These are phyloP conservation scores for Pyrus hybrid DNA, from an alignment of 331 rosid species.

Conservation along the genomic window DNA sequence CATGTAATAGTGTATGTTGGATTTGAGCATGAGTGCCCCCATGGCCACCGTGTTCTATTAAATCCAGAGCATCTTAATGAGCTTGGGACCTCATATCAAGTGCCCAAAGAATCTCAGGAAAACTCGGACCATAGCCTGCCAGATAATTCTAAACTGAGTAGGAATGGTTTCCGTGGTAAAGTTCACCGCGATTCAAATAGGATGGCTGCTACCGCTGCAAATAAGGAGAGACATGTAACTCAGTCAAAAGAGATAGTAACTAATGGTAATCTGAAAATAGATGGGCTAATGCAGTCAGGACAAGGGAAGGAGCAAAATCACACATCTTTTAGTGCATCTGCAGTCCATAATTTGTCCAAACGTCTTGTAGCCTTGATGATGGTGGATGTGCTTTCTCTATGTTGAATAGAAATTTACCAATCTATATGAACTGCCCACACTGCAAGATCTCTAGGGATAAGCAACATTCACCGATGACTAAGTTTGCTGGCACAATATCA, in stretches of 20 bases:
- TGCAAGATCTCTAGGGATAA: conserved; percentile 57
- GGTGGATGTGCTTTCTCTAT: conserved; percentile 56
- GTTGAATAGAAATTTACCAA: conserved; percentile 67
- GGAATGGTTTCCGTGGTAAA: conserved; percentile 45
- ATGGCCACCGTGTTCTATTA: conserved; percentile 86
- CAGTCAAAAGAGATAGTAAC: conserved; percentile 40
- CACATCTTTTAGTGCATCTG: conserved; percentile 28
- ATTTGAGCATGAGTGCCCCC: conserved; percentile 91
- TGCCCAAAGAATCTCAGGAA: conserved; percentile 53
- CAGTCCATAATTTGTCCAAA: conserved; percentile 26
- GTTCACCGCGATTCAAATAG: conserved; percentile 40
- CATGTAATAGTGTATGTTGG: conserved; percentile 60
- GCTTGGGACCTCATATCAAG: conserved; percentile 51
- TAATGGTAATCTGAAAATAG: conserved; percentile 31
- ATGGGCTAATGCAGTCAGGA: conserved; percentile 25
- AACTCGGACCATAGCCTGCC: conserved; percentile 24
- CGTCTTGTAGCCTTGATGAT: conserved; percentile 40
- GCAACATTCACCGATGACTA: conserved; percentile 48
- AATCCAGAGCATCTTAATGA: conserved; percentile 64
- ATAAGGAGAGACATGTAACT: conserved; percentile 41
- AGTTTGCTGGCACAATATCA: conserved; percentile 72
- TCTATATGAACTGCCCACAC: conserved; percentile 85
- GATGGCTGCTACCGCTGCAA: conserved; percentile 26
- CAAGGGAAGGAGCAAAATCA: conserved; percentile 34
- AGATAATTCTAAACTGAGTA: conserved; percentile 36